Base-by-base conservation (phyloP, 2,329 filamentous ascomycete genomes). In the Sarocladium strictum region DNA sequence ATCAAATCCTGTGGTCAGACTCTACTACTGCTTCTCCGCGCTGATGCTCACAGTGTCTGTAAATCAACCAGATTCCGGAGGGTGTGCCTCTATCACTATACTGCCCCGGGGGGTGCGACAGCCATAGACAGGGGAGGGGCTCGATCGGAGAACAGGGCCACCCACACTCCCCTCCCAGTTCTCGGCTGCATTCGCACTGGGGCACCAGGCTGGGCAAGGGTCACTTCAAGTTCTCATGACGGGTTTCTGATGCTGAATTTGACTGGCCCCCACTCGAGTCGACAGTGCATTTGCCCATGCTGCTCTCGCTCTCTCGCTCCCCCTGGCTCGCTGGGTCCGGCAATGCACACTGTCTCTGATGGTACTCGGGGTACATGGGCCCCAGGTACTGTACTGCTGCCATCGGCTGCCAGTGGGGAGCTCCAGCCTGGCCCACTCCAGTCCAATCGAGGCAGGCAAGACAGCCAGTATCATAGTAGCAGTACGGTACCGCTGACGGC, bases 91-190 rank as follows among this genome's bases (percentile, higher is more conserved):
- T 29, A 51, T 11, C 17, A 45, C 40, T 32, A n/a, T n/a, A 19
- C 10, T 29, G 43, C 47, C 26, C n/a, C n/a, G n/a, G n/a, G n/a
- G 29, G 43, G 12, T n/a, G 23, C 40, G 7, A 12, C 40, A n/a
- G n/a, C 17, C 21, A 3, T 19, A n/a, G 19, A 47, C 21, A 47
- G 47, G 27, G 47, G 47, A 32, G 47, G 27, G 47, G 17, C 29
- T 51, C 47, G 47, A 51, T 51, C 47, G 47, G 47, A 51, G 27
- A 51, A 29, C 47, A 51, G 27, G 47, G 47, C 47, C 24, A 35
- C 47, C 47, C 47, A 32, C 47, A 14, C 26, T 24, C 43, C 47
- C 27, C n/a, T 51, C 27, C 27, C 17, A 6, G 27, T 32, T 17
- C 19, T 21, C 47, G 47, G 26, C 29, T 23, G 43, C 43, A 49